Percentiles rank a stretch among this genome's conserved stretches.
Conservation (phyloP, 1,284 basidiomycete species). For the Moesziomyces aphidis region DNA sequence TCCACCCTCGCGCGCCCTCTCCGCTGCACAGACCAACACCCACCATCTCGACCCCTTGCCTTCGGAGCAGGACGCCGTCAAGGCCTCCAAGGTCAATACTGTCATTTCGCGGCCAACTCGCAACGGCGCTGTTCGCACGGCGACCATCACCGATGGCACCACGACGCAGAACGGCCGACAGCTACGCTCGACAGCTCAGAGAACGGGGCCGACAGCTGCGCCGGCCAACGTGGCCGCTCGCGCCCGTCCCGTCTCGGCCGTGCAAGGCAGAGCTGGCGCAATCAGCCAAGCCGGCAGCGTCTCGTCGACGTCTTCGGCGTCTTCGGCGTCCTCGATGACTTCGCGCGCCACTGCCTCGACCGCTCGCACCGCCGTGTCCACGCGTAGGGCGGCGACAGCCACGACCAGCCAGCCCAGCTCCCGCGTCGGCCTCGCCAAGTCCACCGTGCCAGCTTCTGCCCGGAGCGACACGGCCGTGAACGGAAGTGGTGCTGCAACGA, state of each 20-base stretch:
- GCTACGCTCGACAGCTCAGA: slow-evolving; percentile 18
- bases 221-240: slow-evolving; percentile 2
- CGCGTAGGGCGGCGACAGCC: slow-evolving; percentile 15
- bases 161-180: slow-evolving; percentile 18
- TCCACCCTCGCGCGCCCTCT: slow-evolving; percentile 32
- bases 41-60: slow-evolving; percentile 15
- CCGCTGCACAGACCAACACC: slow-evolving; percentile 36
- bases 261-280: slow-evolving; percentile 24
- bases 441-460: slow-evolving; percentile 4
- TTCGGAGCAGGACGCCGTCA: slow-evolving; percentile 30
- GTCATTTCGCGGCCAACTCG: slow-evolving; percentile 15
- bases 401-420: slow-evolving; percentile 15
- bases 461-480: slow-evolving; percentile 9
- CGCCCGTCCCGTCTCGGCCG: slow-evolving; percentile 9
- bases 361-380: slow-evolving; percentile 36
- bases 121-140: slow-evolving; percentile 24
- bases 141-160: slow-evolving; percentile 10
- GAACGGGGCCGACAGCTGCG: slow-evolving; percentile 6
- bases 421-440: slow-evolving; percentile 12
- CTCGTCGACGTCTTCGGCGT: slow-evolving; percentile 36
- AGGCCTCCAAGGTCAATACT: slow-evolving; percentile 16
- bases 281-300: slow-evolving; percentile 42
- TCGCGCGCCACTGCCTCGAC: slow-evolving; percentile 34
- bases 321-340: slow-evolving; percentile 28
- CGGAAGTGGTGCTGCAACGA: slow-evolving; percentile 9